phyloP scores from a whole-genome alignment of 176 grass and related monocot species.

The Musa beccarii region DNA sequence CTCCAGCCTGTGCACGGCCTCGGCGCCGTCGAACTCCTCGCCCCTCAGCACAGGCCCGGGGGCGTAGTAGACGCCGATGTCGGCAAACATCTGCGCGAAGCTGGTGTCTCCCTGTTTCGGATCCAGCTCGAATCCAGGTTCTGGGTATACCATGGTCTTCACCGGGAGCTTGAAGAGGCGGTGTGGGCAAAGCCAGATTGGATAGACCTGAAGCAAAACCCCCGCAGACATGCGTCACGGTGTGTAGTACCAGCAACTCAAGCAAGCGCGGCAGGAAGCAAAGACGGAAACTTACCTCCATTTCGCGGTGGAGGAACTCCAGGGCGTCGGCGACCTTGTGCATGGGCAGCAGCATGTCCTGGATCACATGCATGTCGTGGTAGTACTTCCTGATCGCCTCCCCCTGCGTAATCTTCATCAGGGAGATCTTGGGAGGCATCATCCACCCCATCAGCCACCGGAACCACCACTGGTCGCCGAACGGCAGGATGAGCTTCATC shows the following conservation, averaged over 20 bases:
- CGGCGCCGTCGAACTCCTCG: slow-evolving; percentile 54
- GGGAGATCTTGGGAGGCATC: slow-evolving; percentile 90
- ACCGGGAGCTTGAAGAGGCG: slow-evolving; percentile 79
- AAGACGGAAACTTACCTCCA: slow-evolving; percentile 44
- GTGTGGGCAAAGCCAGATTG: slow-evolving; percentile 78
- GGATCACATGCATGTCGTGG: slow-evolving; percentile 89
- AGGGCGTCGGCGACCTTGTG: slow-evolving; percentile 81
- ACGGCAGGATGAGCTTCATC: slow-evolving; percentile 78
- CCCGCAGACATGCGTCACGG: neutral
- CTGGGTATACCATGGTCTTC: slow-evolving; percentile 78
- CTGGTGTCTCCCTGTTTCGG: slow-evolving; percentile 74
- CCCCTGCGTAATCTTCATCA: slow-evolving; percentile 85
- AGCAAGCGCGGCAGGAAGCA: neutral
- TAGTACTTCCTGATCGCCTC: slow-evolving; percentile 86
- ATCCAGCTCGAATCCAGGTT: slow-evolving; percentile 67
- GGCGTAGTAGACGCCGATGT: slow-evolving; percentile 67
- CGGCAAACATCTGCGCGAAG: slow-evolving; percentile 78
- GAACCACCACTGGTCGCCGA: slow-evolving; percentile 89
- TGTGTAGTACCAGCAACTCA: too few species aligned
- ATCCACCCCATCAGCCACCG: slow-evolving; percentile 68
- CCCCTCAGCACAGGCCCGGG: slow-evolving; percentile 46
- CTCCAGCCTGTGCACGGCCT: slow-evolving; percentile 53
- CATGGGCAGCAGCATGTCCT: slow-evolving; percentile 69
- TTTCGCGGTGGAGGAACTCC: slow-evolving; percentile 62
- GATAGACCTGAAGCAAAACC: slow-evolving; percentile 44